Percentiles rank a stretch among this genome's conserved stretches.
phyloP scores from a whole-genome alignment of 495 filamentous ascomycete species.

The Penicillium cataractarum region DNA sequence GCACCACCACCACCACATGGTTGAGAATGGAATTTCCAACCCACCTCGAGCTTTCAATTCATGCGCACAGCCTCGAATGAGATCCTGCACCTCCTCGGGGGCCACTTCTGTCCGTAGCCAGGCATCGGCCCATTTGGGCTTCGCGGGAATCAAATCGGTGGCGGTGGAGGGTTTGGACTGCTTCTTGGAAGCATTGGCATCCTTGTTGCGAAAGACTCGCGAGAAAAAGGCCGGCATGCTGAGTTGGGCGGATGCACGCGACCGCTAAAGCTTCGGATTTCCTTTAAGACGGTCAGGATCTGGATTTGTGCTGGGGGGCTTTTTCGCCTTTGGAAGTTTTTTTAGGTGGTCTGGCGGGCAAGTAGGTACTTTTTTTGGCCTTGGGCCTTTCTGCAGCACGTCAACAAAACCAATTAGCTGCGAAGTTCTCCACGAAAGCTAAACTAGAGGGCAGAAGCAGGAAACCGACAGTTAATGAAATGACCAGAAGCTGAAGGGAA shows the following conservation, averaged over 20 bases:
- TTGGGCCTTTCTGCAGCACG: slow-evolving; percentile 12
- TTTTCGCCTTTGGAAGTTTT: neutral
- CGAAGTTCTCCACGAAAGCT: slow-evolving; percentile 17
- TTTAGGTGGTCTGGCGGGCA: neutral
- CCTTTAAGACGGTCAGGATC: slow-evolving; percentile 1
- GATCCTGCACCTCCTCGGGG: slow-evolving; percentile 87
- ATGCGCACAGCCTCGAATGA: slow-evolving; percentile 79
- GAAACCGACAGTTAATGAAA: slow-evolving; percentile 21
- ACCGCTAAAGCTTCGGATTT: slow-evolving; percentile 4
- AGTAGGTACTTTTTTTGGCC: slow-evolving; percentile 15
- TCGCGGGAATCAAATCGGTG: slow-evolving; percentile 53
- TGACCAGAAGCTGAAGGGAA: slow-evolving; percentile 8
- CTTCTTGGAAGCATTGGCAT: slow-evolving; percentile 63
- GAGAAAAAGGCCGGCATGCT: slow-evolving; percentile 67
- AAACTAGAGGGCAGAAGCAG: slow-evolving; percentile 17
- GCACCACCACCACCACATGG: slow-evolving; percentile 31
- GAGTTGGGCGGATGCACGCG: slow-evolving; percentile 20
- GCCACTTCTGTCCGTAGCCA: slow-evolving; percentile 85
- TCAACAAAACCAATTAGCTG: slow-evolving; percentile 25
- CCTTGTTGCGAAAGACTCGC: slow-evolving; percentile 71
- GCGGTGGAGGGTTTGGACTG: slow-evolving; percentile 54
- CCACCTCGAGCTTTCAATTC: slow-evolving; percentile 95
- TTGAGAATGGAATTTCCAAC: slow-evolving; percentile 34
- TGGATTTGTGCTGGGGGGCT: neutral
- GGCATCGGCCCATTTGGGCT: slow-evolving; percentile 86